Conservation (phyloP, 2,329 filamentous ascomycete genomes). For the Botrytis fragariae region DNA sequence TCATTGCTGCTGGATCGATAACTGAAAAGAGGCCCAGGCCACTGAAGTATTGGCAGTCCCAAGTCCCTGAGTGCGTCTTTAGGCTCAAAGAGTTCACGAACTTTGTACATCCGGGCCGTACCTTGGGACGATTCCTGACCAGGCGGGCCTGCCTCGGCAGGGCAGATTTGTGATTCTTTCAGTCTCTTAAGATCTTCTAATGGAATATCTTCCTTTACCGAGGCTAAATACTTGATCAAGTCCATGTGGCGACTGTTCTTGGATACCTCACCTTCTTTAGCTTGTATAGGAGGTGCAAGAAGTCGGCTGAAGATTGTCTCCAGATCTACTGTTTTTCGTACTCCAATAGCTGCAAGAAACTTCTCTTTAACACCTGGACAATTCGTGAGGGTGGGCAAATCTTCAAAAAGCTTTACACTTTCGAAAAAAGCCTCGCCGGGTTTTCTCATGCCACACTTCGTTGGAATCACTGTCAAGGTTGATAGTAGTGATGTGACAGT, state of each 20-base stretch:
- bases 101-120: constrained; percentile 59
- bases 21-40: constrained; percentile 65
- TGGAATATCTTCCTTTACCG: constrained; percentile 87
- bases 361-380: constrained; percentile 86
- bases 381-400: constrained; percentile 76
- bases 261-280: constrained; percentile 47
- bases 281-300: constrained; percentile 57
- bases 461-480: constrained; percentile 75
- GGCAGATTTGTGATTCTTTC: constrained; percentile 75
- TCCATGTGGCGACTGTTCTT: constrained; percentile 86
- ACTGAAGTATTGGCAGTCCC: constrained; percentile 73
- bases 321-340: constrained; percentile 92
- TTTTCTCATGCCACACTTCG: constrained; percentile 83
- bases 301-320: constrained; percentile 90
- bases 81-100: constrained; percentile 80
- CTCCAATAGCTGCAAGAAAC: constrained; percentile 76
- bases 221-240: constrained; percentile 88
- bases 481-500: constrained; percentile 64
- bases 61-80: constrained; percentile 67
- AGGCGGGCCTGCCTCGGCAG: constrained; percentile 63
- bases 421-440: constrained; percentile 88
- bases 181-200: constrained; percentile 75
- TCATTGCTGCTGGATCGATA: constrained; percentile 67
- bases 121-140: constrained; percentile 54
- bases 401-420: constrained; percentile 91